Conservation (phyloP, 2,329 filamentous ascomycete genomes). For the Fusarium brachygibbosum region DNA sequence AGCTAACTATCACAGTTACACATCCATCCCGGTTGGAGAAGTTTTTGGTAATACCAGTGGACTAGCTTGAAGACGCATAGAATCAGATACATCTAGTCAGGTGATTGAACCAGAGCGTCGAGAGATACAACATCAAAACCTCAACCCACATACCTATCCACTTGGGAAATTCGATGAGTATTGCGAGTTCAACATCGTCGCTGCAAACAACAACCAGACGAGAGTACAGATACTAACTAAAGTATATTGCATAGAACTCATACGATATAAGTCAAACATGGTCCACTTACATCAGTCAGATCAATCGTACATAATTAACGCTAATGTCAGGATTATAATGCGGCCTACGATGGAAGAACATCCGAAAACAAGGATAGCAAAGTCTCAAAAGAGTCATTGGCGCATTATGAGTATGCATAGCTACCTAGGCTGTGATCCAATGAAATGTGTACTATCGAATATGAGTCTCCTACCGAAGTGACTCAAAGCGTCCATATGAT, state of each 20-base stretch:
- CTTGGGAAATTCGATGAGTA: not conserved
- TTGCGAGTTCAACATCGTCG: not conserved
- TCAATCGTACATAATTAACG: not conserved
- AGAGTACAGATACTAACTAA: not conserved
- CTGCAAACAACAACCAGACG: not conserved
- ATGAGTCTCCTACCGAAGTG: conserved; percentile 23
- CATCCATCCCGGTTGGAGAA: not conserved
- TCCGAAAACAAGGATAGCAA: not conserved
- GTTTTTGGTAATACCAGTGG: not conserved
- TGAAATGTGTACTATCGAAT: not conserved
- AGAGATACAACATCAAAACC: not conserved
- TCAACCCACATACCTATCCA: not conserved
- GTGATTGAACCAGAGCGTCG: too few species aligned
- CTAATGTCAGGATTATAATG: not conserved
- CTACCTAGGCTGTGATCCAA: not conserved
- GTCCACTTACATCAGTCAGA: not conserved
- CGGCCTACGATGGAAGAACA: not conserved
- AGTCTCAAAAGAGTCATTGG: not conserved
- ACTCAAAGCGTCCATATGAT: conserved; percentile 35
- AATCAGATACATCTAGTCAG: not conserved
- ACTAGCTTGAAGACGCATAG: not conserved
- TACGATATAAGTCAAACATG: not conserved
- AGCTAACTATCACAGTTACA: not conserved
- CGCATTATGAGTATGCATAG: not conserved
- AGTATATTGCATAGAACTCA: not conserved